Conservation (phyloP, 2,329 filamentous ascomycete genomes). For the Aspergillus udagawae region DNA sequence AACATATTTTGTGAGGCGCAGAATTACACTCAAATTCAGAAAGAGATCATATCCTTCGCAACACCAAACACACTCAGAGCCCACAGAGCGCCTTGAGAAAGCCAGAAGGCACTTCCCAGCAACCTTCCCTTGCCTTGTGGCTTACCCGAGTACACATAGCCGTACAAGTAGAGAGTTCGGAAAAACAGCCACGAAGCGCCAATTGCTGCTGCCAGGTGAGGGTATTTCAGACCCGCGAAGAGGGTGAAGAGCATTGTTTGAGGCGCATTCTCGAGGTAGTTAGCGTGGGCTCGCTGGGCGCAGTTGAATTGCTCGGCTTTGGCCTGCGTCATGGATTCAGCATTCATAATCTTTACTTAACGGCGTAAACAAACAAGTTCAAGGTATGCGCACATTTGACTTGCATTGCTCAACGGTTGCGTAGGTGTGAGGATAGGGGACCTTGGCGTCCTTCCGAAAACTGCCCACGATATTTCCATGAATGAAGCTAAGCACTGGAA, state of each 20-base stretch:
- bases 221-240: constrained; percentile 53
- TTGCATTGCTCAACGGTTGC: constrained; percentile 54
- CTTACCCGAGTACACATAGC: constrained; percentile 42
- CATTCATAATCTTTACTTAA: background rate
- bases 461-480: constrained; percentile 46
- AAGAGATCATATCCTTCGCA: constrained; percentile 25
- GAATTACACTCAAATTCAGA: constrained; percentile 9
- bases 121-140: constrained; percentile 36
- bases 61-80: constrained; percentile 37
- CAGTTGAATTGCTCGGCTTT: constrained; percentile 48
- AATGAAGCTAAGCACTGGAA: constrained; percentile 50
- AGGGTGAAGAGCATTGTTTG: constrained; percentile 50
- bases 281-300: constrained; percentile 55
- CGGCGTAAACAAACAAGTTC: background rate
- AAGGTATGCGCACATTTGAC: constrained; percentile 35
- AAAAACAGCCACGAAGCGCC: constrained; percentile 50
- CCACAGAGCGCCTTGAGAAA: constrained; percentile 40
- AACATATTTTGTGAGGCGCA: background rate
- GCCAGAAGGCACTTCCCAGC: constrained; percentile 35
- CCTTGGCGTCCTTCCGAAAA: constrained; percentile 50
- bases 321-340: constrained; percentile 22
- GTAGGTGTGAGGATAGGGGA: constrained; percentile 58
- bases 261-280: constrained; percentile 57
- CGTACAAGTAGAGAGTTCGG: constrained; percentile 47
- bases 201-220: constrained; percentile 43